Conservation (phyloP, 1,284 basidiomycete genomes). For the Lentinula novae-zelandiae region DNA sequence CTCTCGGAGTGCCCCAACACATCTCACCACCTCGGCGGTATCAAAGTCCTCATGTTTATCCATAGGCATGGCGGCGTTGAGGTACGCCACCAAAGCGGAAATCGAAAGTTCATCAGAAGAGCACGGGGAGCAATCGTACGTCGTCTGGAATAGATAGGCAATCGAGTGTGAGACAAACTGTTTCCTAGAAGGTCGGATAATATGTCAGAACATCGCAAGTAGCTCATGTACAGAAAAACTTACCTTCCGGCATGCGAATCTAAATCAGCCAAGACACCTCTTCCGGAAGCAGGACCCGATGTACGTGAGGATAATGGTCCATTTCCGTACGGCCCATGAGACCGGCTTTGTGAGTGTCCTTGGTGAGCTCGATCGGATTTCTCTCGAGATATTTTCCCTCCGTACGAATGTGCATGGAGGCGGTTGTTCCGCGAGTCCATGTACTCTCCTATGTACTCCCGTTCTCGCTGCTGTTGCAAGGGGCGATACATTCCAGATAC, state of each 20-base stretch:
- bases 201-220: constrained; percentile 4
- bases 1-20: constrained; percentile 50
- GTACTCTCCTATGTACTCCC: not conserved
- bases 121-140: constrained; percentile 39
- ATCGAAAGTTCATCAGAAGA: constrained; percentile 61
- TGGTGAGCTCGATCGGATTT: not conserved
- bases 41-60: constrained; percentile 80
- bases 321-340: not conserved
- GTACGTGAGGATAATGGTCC: not conserved
- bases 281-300: constrained; percentile 5
- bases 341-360: not conserved
- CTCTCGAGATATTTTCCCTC: not conserved
- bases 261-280: constrained; percentile 48
- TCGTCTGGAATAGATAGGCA: constrained; percentile 57
- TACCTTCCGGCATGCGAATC: constrained; percentile 56
- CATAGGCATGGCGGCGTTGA: constrained; percentile 68
- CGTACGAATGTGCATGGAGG: not conserved
- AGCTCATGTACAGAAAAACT: constrained; percentile 22
- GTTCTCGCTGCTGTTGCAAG: not conserved
- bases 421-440: not conserved
- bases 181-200: constrained; percentile 32
- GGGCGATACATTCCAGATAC: not conserved
- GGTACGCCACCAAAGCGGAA: constrained; percentile 60
- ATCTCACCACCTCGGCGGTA: constrained; percentile 62
- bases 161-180: constrained; percentile 58